These are phyloP conservation scores for Neonectria neomacrospora DNA, from an alignment of 2,329 filamentous ascomycete genomes.

Conservation along the genomic window DNA sequence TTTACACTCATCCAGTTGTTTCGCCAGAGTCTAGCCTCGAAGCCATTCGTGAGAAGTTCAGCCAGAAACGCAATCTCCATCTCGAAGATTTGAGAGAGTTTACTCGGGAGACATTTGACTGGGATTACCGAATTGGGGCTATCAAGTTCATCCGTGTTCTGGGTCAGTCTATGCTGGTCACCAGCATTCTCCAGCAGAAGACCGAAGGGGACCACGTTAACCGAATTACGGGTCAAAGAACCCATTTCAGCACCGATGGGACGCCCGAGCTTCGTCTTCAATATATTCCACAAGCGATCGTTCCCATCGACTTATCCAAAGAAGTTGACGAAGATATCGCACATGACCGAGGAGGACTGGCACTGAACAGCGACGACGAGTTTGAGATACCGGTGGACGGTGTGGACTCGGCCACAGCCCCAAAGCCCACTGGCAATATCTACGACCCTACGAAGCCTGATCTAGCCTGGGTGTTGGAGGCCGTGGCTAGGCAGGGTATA, in stretches of 20 bases:
- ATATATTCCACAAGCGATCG: conserved; percentile 79
- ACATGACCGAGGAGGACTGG: conserved; percentile 64
- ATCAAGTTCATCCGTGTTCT: conserved; percentile 86
- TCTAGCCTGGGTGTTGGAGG: conserved; percentile 54
- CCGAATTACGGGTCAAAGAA: conserved; percentile 73
- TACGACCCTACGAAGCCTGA: conserved; percentile 32
- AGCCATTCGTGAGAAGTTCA: conserved; percentile 42
- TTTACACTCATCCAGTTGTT: conserved; percentile 88
- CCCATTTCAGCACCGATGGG: conserved; percentile 79
- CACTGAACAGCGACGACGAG: conserved; percentile 75
- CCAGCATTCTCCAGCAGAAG: conserved; percentile 56
- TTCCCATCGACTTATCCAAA: conserved; percentile 78
- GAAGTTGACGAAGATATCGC: conserved; percentile 73
- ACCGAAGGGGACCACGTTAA: conserved; percentile 64
- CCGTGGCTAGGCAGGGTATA: conserved; percentile 43
- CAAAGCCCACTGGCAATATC: conserved; percentile 43
- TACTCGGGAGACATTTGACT: conserved; percentile 83
- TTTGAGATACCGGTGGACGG: conserved; percentile 56
- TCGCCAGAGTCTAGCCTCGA: conserved; percentile 67
- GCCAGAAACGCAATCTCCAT: conserved; percentile 40
- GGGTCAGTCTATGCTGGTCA: conserved; percentile 78
- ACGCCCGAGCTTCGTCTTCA: conserved; percentile 82
- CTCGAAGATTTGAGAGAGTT: conserved; percentile 74
- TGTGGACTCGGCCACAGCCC: conserved; percentile 33
- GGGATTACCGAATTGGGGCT: conserved; percentile 81